phyloP scores from a whole-genome alignment of 2,329 filamentous ascomycete species.

The Colletotrichum chrysophilum region DNA sequence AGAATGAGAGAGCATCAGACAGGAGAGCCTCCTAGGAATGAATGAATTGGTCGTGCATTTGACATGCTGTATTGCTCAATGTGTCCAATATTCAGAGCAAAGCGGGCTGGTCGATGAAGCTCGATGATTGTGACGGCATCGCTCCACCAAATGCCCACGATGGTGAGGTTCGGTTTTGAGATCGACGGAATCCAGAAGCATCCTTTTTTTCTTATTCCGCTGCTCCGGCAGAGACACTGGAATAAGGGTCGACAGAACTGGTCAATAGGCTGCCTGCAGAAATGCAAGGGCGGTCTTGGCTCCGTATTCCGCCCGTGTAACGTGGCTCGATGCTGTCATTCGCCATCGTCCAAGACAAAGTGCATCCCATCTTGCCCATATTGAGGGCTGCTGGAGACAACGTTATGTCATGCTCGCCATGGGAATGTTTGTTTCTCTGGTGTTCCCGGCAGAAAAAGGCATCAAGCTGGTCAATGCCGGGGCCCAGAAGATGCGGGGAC shows the following conservation, averaged over 20 bases:
- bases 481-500: slow-evolving; percentile 12
- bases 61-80: not conserved
- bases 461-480: not conserved
- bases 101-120: not conserved
- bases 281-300: not conserved
- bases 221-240: not conserved
- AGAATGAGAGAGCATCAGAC: not conserved
- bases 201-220: not conserved
- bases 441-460: not conserved
- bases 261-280: not conserved
- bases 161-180: not conserved
- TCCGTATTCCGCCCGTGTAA: not conserved
- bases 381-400: not conserved
- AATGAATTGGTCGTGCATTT: not conserved
- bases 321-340: not conserved
- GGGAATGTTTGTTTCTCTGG: not conserved
- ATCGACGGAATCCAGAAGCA: not conserved
- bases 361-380: not conserved
- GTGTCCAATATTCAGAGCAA: not conserved
- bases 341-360: not conserved
- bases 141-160: not conserved
- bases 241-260: not conserved
- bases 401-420: not conserved
- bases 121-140: not conserved
- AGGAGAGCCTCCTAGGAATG: not conserved